These are phyloP conservation scores for Emericellopsis terricola DNA, from an alignment of 495 filamentous ascomycete genomes.

Conservation along the genomic window DNA sequence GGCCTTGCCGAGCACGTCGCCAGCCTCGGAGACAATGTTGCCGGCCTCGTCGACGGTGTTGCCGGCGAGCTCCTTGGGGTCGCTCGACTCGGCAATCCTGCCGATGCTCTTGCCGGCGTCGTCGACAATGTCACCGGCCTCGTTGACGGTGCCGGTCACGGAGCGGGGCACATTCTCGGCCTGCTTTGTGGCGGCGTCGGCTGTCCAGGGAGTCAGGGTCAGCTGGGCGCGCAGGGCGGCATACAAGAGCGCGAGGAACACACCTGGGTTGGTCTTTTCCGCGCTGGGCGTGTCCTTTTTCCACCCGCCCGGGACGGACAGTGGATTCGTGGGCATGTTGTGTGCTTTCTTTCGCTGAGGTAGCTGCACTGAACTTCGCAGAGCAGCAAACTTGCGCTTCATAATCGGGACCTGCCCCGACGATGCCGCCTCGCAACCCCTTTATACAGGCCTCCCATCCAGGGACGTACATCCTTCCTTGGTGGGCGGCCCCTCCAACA, in stretches of 20 bases:
- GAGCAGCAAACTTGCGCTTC: neutral
- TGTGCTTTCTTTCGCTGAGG: neutral
- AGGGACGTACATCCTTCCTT: too few relatives aligned
- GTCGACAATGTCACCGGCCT: slow-evolving; percentile 69
- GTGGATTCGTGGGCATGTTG: neutral
- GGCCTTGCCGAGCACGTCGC: slow-evolving; percentile 63
- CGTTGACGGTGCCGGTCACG: slow-evolving; percentile 38
- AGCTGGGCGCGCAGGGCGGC: too few relatives aligned
- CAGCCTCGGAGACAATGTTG: slow-evolving; percentile 58
- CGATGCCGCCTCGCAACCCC: too few relatives aligned
- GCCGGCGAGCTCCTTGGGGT: slow-evolving; percentile 49
- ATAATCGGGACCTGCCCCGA: too few relatives aligned
- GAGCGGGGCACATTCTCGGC: slow-evolving; percentile 1
- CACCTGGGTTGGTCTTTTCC: slow-evolving; percentile 1
- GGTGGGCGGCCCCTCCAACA: too few relatives aligned
- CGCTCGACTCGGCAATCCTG: slow-evolving; percentile 50
- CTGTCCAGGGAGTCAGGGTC: too few relatives aligned
- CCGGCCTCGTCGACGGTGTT: slow-evolving; percentile 67
- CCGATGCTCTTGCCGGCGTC: slow-evolving; percentile 51
- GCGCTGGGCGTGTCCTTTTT: neutral
- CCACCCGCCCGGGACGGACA: neutral
- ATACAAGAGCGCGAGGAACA: neutral
- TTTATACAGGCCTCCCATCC: too few relatives aligned
- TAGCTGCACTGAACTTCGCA: neutral
- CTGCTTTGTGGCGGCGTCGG: neutral